Conservation (phyloP, 331 rosid species). For the Acacia pycnantha region DNA sequence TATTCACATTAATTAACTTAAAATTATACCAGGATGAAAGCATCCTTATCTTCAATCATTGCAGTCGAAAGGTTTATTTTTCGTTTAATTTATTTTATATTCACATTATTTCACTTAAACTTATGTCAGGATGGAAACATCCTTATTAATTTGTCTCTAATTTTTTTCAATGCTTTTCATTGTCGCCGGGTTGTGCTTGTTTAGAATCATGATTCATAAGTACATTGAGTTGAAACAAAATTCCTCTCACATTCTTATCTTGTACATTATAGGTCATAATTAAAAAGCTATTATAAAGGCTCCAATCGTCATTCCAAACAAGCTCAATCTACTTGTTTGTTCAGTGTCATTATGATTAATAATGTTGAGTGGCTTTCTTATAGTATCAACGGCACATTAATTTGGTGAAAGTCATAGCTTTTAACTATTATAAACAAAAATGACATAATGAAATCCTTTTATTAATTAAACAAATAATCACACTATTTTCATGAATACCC, state of each 20-base stretch:
- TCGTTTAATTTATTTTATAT: not conserved
- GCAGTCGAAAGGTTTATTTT: not conserved
- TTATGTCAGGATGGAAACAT: too few species aligned
- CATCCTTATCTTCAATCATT: not conserved
- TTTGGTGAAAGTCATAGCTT: not conserved
- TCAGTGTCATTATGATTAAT: too few species aligned
- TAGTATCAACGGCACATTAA: not conserved
- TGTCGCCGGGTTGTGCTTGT: too few species aligned
- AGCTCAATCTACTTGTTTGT: too few species aligned
- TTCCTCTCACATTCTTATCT: too few species aligned
- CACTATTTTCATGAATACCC: not conserved
- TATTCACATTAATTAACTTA: not conserved
- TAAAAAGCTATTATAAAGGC: too few species aligned
- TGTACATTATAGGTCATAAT: too few species aligned
- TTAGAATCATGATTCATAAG: too few species aligned
- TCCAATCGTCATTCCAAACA: too few species aligned
- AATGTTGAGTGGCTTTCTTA: not conserved
- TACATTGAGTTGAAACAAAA: too few species aligned
- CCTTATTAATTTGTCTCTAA: not conserved
- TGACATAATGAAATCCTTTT: not conserved
- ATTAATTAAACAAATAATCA: not conserved
- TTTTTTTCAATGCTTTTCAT: too few species aligned
- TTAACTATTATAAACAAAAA: not conserved
- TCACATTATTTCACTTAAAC: too few species aligned
- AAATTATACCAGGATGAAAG: not conserved